Conservation (phyloP, 2,329 filamentous ascomycete genomes). For the Neofusicoccum cordaticola region DNA sequence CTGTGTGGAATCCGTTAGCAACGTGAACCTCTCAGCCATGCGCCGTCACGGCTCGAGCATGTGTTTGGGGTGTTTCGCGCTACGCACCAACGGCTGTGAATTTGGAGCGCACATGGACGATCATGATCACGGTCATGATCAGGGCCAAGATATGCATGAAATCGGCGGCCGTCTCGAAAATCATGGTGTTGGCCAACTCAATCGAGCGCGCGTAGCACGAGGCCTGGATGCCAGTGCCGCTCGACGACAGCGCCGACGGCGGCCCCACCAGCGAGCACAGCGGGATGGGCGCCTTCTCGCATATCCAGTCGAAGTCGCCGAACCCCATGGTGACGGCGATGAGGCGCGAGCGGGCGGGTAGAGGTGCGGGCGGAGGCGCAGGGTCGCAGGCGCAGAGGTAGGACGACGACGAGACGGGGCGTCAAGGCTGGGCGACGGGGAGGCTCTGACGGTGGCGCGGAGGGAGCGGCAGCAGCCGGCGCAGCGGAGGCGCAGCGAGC, state of each 20-base stretch:
- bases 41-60: neutral
- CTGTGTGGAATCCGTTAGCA: slow-evolving; percentile 40
- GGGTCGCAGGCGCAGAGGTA: neutral
- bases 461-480: neutral
- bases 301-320: slow-evolving; percentile 85
- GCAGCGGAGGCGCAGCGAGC: neutral
- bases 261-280: slow-evolving; percentile 83
- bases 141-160: slow-evolving; percentile 90
- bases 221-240: slow-evolving; percentile 75
- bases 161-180: slow-evolving; percentile 88
- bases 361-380: neutral
- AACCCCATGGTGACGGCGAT: slow-evolving; percentile 67
- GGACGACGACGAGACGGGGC: neutral
- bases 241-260: slow-evolving; percentile 64
- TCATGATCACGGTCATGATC: slow-evolving; percentile 94
- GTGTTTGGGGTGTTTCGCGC: neutral
- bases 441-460: neutral
- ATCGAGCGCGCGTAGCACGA: slow-evolving; percentile 93
- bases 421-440: neutral
- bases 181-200: slow-evolving; percentile 95
- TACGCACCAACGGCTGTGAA: slow-evolving; percentile 91
- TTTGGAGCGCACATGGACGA: slow-evolving; percentile 92
- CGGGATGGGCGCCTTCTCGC: slow-evolving; percentile 78
- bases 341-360: neutral
- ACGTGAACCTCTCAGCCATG: neutral